Conservation (phyloP, 1,139 yeast genomes). For the Candida albicans region DNA sequence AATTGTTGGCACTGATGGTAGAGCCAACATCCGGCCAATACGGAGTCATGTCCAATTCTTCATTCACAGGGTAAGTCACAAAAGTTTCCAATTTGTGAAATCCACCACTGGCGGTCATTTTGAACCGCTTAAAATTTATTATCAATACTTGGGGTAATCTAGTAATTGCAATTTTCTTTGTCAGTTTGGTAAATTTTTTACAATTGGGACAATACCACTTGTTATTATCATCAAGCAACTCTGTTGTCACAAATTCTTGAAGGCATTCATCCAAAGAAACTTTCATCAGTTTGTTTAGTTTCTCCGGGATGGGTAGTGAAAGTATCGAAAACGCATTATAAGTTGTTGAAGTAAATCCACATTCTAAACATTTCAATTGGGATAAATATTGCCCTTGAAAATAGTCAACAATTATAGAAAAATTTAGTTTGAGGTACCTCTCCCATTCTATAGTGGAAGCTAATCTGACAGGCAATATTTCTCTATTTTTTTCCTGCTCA, state of each 20-base stretch:
- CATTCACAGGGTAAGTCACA: conserved; percentile 59
- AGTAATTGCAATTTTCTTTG: conserved; percentile 68
- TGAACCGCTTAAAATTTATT: conserved; percentile 79
- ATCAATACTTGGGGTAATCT: conserved; percentile 72
- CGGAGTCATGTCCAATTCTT: conserved; percentile 61
- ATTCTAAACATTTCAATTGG: conserved; percentile 70
- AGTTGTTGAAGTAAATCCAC: conserved; percentile 81
- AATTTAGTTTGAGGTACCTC: conserved; percentile 78
- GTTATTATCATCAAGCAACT: conserved; percentile 74
- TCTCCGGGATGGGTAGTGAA: conserved; percentile 69
- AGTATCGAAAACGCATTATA: conserved; percentile 79
- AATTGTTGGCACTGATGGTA: conserved; percentile 19
- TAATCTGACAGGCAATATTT: conserved; percentile 70
- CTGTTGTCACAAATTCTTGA: conserved; percentile 65
- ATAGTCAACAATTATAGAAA: conserved; percentile 79
- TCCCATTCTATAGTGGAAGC: conserved; percentile 97
- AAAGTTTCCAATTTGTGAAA: conserved; percentile 62
- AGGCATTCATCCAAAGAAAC: conserved; percentile 64
- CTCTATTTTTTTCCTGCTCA: conserved; percentile 75
- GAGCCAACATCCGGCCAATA: conserved; percentile 72
- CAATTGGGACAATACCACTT: conserved; percentile 91
- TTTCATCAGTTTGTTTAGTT: conserved; percentile 19
- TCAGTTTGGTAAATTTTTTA: conserved; percentile 61
- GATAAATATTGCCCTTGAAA: conserved; percentile 92
- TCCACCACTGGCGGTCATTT: conserved; percentile 43